A percentile compares a stretch with the other conserved stretches of the same genome.
Conservation (phyloP, 164 flowering plant species). For the Litsea cubeba region DNA sequence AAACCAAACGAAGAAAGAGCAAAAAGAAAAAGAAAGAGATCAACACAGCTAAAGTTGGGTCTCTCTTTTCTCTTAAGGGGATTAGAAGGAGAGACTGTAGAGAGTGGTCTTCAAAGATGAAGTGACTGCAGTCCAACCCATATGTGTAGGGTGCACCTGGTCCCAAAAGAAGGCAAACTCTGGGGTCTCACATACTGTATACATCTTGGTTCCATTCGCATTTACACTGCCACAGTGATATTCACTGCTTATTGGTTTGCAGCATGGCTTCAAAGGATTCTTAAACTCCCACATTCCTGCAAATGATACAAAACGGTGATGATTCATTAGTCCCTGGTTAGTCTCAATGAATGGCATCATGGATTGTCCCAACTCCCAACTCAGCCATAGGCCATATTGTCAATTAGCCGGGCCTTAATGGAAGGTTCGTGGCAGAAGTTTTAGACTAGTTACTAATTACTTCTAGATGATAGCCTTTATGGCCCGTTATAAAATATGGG, state of each 20-base stretch:
- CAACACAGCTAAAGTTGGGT: neutral
- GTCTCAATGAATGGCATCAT: neutral
- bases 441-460: no score
- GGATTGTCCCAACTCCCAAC: neutral
- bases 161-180: slow-evolving; percentile 56
- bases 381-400: neutral
- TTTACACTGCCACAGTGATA: slow-evolving; percentile 40
- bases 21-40: neutral
- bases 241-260: slow-evolving; percentile 26
- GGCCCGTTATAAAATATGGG: no score
- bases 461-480: no score
- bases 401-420: no score
- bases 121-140: slow-evolving; percentile 44
- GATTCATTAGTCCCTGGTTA: neutral
- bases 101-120: slow-evolving; percentile 11
- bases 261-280: slow-evolving; percentile 44
- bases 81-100: slow-evolving; percentile 3
- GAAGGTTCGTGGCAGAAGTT: no score
- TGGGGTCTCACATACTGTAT: slow-evolving; percentile 40
- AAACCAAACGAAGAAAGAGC: no score
- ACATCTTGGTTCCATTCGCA: slow-evolving; percentile 34
- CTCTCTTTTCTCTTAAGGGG: neutral
- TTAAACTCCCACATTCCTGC: slow-evolving; percentile 14
- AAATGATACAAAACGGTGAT: neutral
- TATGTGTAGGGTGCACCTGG: slow-evolving; percentile 47